Evolutionary conservation across 345 rosid genomes (phyloP).

Genomic region (Ricinus communis): DNA sequence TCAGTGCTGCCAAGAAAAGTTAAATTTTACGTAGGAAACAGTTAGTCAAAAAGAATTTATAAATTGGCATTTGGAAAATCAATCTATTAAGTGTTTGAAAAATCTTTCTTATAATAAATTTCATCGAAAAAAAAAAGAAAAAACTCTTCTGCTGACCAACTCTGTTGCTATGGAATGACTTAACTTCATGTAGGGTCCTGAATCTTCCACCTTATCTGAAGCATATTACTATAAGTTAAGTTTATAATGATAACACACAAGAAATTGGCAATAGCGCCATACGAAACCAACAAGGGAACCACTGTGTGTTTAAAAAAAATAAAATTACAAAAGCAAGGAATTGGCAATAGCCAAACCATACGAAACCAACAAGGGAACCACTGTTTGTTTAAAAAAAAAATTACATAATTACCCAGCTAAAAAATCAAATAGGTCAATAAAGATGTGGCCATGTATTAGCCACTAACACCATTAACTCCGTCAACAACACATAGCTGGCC

Average conservation of each 20-base stretch:
- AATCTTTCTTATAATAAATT: too few relatives aligned
- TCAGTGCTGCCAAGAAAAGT: neutral
- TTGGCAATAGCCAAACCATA: too few relatives aligned
- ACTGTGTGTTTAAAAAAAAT: too few relatives aligned
- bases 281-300: neutral
- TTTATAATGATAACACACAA: neutral
- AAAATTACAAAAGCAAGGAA: too few relatives aligned
- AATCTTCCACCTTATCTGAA: neutral
- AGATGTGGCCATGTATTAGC: slow-evolving; percentile 4
- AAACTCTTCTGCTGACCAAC: neutral
- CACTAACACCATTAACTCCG: slow-evolving; percentile 9
- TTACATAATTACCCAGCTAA: too few relatives aligned
- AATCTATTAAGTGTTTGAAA: neutral
- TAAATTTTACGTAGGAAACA: slow-evolving; percentile 2
- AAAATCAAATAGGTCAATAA: neutral
- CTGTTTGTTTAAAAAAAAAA: too few relatives aligned
- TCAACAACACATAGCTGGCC: slow-evolving; percentile 6
- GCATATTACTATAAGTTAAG: neutral
- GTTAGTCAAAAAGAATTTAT: neutral
- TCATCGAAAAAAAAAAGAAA: neutral
- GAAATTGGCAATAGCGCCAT: neutral
- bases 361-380: too few relatives aligned
- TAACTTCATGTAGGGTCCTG: neutral
- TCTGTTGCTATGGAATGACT: neutral
- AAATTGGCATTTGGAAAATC: neutral